Conservation (phyloP, 2,329 filamentous ascomycete species). For the Didymella sp. region DNA sequence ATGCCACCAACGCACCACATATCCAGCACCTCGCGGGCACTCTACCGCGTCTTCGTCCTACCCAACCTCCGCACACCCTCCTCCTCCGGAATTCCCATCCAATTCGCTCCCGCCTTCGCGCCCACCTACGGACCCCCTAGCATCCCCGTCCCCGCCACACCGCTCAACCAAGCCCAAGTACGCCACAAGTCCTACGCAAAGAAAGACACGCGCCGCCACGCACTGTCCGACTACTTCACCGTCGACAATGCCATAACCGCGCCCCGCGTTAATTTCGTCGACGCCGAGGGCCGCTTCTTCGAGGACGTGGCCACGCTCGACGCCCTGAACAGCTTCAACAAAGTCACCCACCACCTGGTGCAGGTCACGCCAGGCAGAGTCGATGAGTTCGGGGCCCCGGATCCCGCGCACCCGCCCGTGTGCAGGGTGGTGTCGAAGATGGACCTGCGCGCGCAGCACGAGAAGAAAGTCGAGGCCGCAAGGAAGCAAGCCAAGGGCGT, state of each 20-base stretch:
- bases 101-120: slow-evolving; percentile 30
- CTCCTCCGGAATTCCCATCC: slow-evolving; percentile 24
- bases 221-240: slow-evolving; percentile 50
- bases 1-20: slow-evolving; percentile 46
- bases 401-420: slow-evolving; percentile 62
- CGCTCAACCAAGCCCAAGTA: slow-evolving; percentile 22
- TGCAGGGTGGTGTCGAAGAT: slow-evolving; percentile 73
- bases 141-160: slow-evolving; percentile 2
- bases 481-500: slow-evolving; percentile 50
- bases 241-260: slow-evolving; percentile 59
- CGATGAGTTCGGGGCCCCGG: slow-evolving; percentile 34
- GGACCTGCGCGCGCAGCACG: slow-evolving; percentile 55
- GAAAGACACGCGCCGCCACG: slow-evolving; percentile 44
- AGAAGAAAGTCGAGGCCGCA: slow-evolving; percentile 54
- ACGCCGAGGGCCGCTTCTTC: slow-evolving; percentile 48
- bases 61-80: slow-evolving; percentile 39
- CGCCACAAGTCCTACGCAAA: slow-evolving; percentile 34
- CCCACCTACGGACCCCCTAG: slow-evolving; percentile 16
- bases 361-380: slow-evolving; percentile 51
- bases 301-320: slow-evolving; percentile 39
- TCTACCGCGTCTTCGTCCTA: slow-evolving; percentile 14
- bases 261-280: slow-evolving; percentile 54
- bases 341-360: slow-evolving; percentile 59
- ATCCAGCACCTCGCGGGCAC: slow-evolving; percentile 29
- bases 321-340: slow-evolving; percentile 57